These are phyloP conservation scores for Lipomyces chichibuensis DNA, from an alignment of 805 yeast species.

Conservation along the genomic window DNA sequence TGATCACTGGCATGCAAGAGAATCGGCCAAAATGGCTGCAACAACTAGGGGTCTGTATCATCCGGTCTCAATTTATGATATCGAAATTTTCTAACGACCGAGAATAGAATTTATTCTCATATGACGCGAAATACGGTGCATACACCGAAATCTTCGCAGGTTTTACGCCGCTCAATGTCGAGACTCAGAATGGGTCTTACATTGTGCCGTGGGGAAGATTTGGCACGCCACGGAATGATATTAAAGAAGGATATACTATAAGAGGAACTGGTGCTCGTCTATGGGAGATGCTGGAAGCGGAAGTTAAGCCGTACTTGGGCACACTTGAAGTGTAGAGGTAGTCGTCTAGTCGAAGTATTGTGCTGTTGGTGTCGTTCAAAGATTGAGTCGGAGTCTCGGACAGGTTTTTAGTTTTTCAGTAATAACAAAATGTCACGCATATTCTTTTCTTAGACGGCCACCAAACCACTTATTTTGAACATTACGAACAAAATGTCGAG, in stretches of 20 bases:
- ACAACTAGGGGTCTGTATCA: conserved; percentile 24
- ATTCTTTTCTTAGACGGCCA: no score
- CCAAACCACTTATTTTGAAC: no score
- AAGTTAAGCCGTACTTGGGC: conserved; percentile 16
- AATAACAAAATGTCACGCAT: no score
- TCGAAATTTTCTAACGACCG: background rate
- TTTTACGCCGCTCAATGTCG: conserved; percentile 45
- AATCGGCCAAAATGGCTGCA: conserved; percentile 33
- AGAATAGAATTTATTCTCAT: conserved; percentile 23
- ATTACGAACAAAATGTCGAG: no score
- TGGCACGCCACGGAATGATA: conserved; percentile 38
- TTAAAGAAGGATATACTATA: conserved; percentile 13
- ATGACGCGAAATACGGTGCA: conserved; percentile 47
- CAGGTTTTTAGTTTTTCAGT: no score
- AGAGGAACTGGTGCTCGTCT: conserved; percentile 41
- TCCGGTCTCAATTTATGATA: background rate
- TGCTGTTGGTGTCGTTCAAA: no score
- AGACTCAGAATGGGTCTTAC: conserved; percentile 45
- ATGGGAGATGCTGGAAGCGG: conserved; percentile 46
- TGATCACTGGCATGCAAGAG: conserved; percentile 32
- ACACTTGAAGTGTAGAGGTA: no score
- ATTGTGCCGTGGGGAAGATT: conserved; percentile 51
- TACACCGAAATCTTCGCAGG: conserved; percentile 52
- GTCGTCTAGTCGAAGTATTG: no score
- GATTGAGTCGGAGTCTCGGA: no score